Evolutionary conservation across 495 filamentous ascomycete genomes (phyloP), one percentile per base, ranked within the genome.

Genomic region (Penicillium antarcticum): DNA sequence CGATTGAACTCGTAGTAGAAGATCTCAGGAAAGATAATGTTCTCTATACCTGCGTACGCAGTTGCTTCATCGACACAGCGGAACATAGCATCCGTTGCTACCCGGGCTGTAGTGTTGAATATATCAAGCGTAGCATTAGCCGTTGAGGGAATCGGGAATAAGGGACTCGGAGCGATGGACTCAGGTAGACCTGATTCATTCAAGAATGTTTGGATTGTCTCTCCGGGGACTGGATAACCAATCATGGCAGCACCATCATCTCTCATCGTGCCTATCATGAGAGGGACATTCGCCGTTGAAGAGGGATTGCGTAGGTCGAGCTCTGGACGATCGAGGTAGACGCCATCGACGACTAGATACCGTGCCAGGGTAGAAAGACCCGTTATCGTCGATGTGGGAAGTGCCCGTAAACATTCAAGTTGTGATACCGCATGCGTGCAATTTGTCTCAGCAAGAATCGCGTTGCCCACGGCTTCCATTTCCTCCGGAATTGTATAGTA

Each of bases 401-500:
- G 47, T 9, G 57, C 53, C 17, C 71, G 68, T 57, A 80, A 71
- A 48, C 78, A 81, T 0, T 56, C 58, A n/a, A 80, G 17, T 5
- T 23, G 50, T 13, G 60, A 62, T 8, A 7, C 16, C 16, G 53
- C 52, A 18, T 53, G 38, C 3, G 66, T 67, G 48, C 78, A 81
- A 42, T 75, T 76, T 9, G 60, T 53, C 18, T 55, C 51, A 1
- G 24, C 33, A 31, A 66, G 48, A 36, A 66, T 58, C 3, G 45
- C 51, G 13, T 53, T 52, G 1, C 62, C 62, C 1, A 49, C 62
- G 4, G 51, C 52, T 5, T 53, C 53, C 62, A 66, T 56, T 40
- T 63, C 53, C 45, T 73, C 45, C 5, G 56, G 42, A 24, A 77
- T 66, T n/a, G 72, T 76, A 42, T 71, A 69, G 61, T 78, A 80